Conservation (phyloP, 2,329 filamentous ascomycete genomes). For the Aaosphaeria pasadenensis region DNA sequence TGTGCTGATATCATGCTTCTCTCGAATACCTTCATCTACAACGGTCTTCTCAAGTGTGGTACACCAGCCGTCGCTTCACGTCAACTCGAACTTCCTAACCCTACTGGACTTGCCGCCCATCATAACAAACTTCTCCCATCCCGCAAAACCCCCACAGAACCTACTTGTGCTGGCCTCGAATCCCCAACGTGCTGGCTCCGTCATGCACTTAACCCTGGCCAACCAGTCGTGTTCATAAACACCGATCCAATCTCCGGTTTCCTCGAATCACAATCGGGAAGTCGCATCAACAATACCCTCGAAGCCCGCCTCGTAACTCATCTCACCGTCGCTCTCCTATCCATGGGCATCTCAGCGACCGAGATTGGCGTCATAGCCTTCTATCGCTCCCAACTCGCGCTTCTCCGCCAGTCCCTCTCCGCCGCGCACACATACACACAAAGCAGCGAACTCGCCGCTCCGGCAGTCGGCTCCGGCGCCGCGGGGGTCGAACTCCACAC, state of each 20-base stretch:
- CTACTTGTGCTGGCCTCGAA: conserved; percentile 51
- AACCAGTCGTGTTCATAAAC: conserved; percentile 83
- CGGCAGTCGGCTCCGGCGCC: conserved; percentile 8
- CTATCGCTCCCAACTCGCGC: conserved; percentile 85
- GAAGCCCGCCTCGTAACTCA: conserved; percentile 77
- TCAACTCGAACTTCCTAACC: conserved; percentile 63
- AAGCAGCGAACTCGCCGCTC: conserved; percentile 42
- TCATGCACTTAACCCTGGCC: conserved; percentile 65
- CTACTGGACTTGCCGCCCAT: conserved; percentile 28
- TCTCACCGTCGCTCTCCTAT: conserved; percentile 75
- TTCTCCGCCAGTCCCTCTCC: conserved; percentile 72
- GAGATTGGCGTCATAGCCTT: conserved; percentile 96
- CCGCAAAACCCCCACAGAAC: neutral
- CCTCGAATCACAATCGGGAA: conserved; percentile 69
- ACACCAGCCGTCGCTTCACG: conserved; percentile 70
- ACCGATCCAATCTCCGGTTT: conserved; percentile 70
- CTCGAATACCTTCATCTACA: conserved; percentile 89
- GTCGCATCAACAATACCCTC: conserved; percentile 82
- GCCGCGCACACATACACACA: conserved; percentile 43
- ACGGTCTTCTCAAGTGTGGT: conserved; percentile 86
- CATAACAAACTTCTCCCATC: conserved; percentile 21
- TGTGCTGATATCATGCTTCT: conserved; percentile 94
- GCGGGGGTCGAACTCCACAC: conserved; percentile 86
- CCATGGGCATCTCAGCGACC: conserved; percentile 67
- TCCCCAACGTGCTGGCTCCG: conserved; percentile 68